Conservation (phyloP, 306 rosid species). For the Cicer arietinum region DNA sequence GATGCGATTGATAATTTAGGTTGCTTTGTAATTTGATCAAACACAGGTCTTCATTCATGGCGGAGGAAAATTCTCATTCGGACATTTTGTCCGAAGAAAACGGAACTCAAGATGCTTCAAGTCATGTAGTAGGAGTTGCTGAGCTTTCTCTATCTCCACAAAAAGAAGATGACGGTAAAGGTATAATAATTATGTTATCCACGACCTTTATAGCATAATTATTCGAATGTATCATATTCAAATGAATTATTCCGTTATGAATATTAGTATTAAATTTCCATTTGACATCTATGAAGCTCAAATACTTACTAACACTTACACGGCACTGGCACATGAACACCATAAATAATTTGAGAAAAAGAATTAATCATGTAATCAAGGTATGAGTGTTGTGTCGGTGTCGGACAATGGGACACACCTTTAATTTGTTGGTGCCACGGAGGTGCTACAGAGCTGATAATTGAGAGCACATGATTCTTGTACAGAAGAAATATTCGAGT, state of each 20-base stretch:
- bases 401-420: too few relatives aligned
- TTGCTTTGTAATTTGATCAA: slow-evolving; percentile 4
- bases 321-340: too few relatives aligned
- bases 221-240: background rate
- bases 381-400: too few relatives aligned
- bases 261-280: slow-evolving; percentile 9
- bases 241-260: slow-evolving; percentile 4
- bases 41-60: slow-evolving; percentile 54
- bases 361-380: too few relatives aligned
- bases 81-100: slow-evolving; percentile 49
- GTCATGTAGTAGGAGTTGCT: slow-evolving; percentile 43
- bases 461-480: background rate
- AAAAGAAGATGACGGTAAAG: slow-evolving; percentile 65
- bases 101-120: slow-evolving; percentile 54
- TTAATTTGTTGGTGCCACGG: too few relatives aligned
- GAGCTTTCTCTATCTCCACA: slow-evolving; percentile 53
- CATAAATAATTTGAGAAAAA: too few relatives aligned
- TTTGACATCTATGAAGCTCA: background rate
- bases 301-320: too few relatives aligned
- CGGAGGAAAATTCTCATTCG: slow-evolving; percentile 51
- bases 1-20: background rate
- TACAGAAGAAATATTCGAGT: background rate
- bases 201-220: background rate
- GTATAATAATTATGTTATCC: slow-evolving; percentile 41
- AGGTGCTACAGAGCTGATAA: background rate